These are phyloP conservation scores for Ambrosiella beaveri DNA, from an alignment of 2,329 filamentous ascomycete genomes.

Conservation along the genomic window DNA sequence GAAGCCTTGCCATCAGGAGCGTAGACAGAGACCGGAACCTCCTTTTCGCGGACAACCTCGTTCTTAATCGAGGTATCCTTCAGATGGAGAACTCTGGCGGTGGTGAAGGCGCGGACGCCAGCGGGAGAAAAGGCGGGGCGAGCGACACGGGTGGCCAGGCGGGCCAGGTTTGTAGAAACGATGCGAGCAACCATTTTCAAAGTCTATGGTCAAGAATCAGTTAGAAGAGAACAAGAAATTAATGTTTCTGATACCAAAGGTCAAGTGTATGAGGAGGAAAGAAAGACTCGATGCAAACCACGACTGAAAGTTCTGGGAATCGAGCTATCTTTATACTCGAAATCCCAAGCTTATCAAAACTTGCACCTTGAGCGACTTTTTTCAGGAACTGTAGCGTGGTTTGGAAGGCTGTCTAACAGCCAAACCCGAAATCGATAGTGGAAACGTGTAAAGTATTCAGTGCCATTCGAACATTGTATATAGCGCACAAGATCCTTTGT, in stretches of 20 bases:
- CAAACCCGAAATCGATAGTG: not conserved
- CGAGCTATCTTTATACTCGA: slow-evolving; percentile 7
- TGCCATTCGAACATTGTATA: too few species aligned
- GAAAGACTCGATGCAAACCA: not conserved
- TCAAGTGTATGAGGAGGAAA: not conserved
- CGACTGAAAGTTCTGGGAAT: not conserved
- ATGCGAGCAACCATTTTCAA: slow-evolving; percentile 18
- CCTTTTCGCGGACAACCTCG: slow-evolving; percentile 38
- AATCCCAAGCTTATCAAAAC: not conserved
- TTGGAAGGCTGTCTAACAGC: not conserved
- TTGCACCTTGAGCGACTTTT: not conserved
- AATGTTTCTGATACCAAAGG: not conserved
- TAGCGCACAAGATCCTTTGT: not conserved
- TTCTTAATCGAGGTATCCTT: slow-evolving; percentile 23
- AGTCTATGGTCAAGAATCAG: not conserved
- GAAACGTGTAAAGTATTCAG: slow-evolving; percentile 9
- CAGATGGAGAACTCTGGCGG: slow-evolving; percentile 2
- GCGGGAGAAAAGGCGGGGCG: slow-evolving; percentile 19
- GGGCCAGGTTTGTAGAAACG: slow-evolving; percentile 17
- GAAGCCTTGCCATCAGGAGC: slow-evolving; percentile 25
- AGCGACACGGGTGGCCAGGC: slow-evolving; percentile 15
- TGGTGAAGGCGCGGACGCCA: slow-evolving; percentile 9
- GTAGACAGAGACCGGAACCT: slow-evolving; percentile 40
- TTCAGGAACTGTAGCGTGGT: not conserved
- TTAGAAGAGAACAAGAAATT: not conserved